phyloP scores from a whole-genome alignment of 2,329 filamentous ascomycete genomes.

The Aspergillus eucalypticola region DNA sequence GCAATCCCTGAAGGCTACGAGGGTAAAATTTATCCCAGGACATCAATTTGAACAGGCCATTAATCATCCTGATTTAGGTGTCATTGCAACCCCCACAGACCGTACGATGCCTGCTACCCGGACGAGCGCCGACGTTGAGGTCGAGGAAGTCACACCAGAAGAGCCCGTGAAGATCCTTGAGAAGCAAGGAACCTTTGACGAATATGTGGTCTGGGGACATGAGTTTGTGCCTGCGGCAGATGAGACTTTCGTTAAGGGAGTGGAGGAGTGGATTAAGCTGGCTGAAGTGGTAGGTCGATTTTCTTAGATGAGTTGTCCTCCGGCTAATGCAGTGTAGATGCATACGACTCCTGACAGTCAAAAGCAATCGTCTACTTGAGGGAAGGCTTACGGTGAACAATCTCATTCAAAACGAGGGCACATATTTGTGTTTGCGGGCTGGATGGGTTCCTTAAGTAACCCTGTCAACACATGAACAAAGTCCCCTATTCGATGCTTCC shows the following conservation, averaged over 20 bases:
- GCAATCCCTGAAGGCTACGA: conserved; percentile 70
- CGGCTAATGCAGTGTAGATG: conserved; percentile 28
- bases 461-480: neutral
- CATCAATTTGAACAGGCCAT: neutral
- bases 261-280: conserved; percentile 79
- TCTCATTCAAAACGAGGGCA: neutral
- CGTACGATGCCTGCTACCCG: conserved; percentile 28
- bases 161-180: conserved; percentile 61
- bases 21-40: conserved; percentile 39
- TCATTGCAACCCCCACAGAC: conserved; percentile 57
- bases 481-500: neutral
- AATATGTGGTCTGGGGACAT: conserved; percentile 82
- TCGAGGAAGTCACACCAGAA: conserved; percentile 46
- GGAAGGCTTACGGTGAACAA: too few species aligned
- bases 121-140: conserved; percentile 42
- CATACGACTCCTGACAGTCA: conserved; percentile 22
- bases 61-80: conserved; percentile 44
- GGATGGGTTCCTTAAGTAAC: neutral
- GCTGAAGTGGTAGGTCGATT: conserved; percentile 61
- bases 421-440: neutral
- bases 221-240: conserved; percentile 64
- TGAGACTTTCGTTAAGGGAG: conserved; percentile 71
- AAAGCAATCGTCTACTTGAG: conserved; percentile 20
- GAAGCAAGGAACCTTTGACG: conserved; percentile 68
- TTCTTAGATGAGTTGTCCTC: neutral